These are phyloP conservation scores for Pyrus hybrid DNA, from an alignment of 331 rosid genomes.

Conservation along the genomic window DNA sequence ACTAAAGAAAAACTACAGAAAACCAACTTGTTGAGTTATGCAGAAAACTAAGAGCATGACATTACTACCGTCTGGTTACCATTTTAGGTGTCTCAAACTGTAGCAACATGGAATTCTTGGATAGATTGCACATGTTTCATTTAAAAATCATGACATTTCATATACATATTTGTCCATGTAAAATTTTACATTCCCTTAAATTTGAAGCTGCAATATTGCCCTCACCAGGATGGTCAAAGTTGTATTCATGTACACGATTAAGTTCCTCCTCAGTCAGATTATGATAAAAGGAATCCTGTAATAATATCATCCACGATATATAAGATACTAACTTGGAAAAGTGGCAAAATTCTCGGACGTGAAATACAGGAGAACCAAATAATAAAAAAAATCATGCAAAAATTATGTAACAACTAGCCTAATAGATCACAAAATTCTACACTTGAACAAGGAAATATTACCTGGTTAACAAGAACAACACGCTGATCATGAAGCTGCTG, in stretches of 20 bases:
- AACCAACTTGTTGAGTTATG: background rate
- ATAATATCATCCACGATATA: constrained; percentile 1
- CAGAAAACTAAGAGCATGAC: background rate
- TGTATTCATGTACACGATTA: constrained; percentile 77
- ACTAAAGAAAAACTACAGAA: background rate
- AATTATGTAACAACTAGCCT: background rate
- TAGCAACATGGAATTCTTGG: background rate
- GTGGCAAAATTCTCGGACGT: background rate
- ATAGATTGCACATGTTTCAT: background rate
- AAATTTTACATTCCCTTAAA: background rate
- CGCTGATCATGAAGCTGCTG: constrained; percentile 99
- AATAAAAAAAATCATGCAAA: background rate
- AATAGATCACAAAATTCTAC: background rate
- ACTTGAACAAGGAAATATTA: constrained; percentile 10
- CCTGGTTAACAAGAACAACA: constrained; percentile 96
- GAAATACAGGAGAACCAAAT: background rate
- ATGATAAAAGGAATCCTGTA: constrained; percentile 94
- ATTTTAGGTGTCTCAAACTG: background rate
- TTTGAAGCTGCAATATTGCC: constrained; percentile 11
- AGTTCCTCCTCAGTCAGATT: constrained; percentile 69
- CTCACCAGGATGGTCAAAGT: constrained; percentile 98
- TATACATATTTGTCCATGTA: background rate
- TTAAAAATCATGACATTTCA: background rate
- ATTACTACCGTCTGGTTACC: background rate
- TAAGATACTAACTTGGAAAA: background rate